Evolutionary conservation across 441 rosid species (phyloP).

Genomic region (Heliophila coronopifolia): DNA sequence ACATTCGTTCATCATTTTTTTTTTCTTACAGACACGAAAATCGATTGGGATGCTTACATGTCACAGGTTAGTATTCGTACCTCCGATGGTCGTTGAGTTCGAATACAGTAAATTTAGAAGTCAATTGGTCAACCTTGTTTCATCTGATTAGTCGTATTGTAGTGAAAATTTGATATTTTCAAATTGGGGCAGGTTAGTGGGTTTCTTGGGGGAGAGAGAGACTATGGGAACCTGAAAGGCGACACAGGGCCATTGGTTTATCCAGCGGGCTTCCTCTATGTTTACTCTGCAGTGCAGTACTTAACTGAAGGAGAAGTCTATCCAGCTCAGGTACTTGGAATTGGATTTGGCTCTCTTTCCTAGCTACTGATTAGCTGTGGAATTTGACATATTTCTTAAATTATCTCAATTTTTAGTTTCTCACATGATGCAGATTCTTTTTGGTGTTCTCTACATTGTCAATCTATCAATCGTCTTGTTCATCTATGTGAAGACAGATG

Average conservation of each 20-base stretch:
- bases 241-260: conserved; percentile 94
- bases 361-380: no score
- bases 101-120: no score
- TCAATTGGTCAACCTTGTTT: background rate
- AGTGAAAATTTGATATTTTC: conserved; percentile 5
- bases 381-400: background rate
- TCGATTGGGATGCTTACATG: conserved; percentile 99
- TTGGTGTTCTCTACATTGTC: conserved; percentile 62
- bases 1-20: background rate
- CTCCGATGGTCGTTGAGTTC: background rate
- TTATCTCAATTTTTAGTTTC: background rate
- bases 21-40: conserved; percentile 87
- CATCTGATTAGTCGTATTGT: background rate
- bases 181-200: conserved; percentile 56
- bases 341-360: background rate
- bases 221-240: conserved; percentile 71
- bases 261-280: conserved; percentile 91
- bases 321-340: conserved; percentile 63
- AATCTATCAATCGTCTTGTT: conserved; percentile 64
- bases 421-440: conserved; percentile 57
- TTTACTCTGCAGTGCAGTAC: conserved; percentile 70
- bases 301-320: conserved; percentile 65
- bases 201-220: conserved; percentile 84
- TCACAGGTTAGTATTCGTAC: conserved; percentile 45
- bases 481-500: conserved; percentile 65